Conservation (phyloP, 2,329 filamentous ascomycete genomes). For the Emmonsia crescens region DNA sequence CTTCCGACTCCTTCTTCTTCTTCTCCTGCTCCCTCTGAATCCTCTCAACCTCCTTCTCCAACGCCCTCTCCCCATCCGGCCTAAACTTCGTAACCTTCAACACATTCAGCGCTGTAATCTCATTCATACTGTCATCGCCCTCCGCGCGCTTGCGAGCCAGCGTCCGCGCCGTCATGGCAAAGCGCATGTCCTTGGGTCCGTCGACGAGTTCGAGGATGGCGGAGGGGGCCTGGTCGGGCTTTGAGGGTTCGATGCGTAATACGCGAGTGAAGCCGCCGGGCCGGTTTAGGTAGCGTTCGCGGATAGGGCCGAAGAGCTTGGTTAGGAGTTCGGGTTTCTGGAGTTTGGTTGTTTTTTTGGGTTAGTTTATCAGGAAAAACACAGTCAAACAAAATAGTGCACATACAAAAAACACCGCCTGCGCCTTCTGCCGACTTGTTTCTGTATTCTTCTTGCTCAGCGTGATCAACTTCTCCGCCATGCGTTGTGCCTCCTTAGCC, state of each 20-base stretch:
- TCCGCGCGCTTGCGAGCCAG: conserved; percentile 51
- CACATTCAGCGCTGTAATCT: conserved; percentile 67
- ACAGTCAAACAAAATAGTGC: background rate
- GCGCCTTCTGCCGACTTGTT: conserved; percentile 62
- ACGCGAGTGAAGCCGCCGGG: conserved; percentile 93
- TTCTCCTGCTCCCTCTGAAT: conserved; percentile 32
- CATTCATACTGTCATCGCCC: conserved; percentile 49
- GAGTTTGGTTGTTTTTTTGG: background rate
- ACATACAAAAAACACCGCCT: conserved; percentile 75
- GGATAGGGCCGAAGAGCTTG: conserved; percentile 78
- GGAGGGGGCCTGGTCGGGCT: conserved; percentile 75
- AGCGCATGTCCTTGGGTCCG: conserved; percentile 84
- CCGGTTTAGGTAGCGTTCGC: conserved; percentile 64
- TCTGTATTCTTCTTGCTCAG: conserved; percentile 88
- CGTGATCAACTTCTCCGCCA: conserved; percentile 91
- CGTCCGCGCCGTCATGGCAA: conserved; percentile 82
- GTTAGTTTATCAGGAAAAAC: background rate
- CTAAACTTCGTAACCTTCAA: conserved; percentile 73
- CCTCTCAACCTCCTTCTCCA: conserved; percentile 50
- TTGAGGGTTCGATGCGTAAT: conserved; percentile 78
- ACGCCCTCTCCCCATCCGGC: conserved; percentile 51
- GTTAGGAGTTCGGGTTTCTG: conserved; percentile 46
- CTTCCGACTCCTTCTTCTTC: conserved; percentile 23
- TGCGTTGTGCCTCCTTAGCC: conserved; percentile 87
- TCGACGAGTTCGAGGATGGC: conserved; percentile 94